Base-by-base conservation (phyloP, 2,329 filamentous ascomycete genomes). In the Botrytis fabae region DNA sequence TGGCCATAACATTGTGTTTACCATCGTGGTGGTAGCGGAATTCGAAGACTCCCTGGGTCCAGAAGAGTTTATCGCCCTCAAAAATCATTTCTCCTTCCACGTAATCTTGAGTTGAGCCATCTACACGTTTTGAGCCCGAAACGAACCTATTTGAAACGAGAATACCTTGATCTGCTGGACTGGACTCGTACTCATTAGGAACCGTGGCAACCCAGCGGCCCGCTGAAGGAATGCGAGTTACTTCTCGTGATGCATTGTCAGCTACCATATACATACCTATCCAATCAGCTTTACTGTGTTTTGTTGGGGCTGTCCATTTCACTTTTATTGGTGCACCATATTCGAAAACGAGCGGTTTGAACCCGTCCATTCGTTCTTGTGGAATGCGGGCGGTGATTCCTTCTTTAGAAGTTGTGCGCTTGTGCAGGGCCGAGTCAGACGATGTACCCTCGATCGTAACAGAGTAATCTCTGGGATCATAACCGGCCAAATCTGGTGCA, bases 21-120 rank as follows among this genome's bases (percentile, higher is more conserved):
- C 94, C 94, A 77, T 93, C 91, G 82, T 99, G 96, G 83, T 99
- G 96, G 83, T 98, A 98, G 59, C 96, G 91, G 85, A 99, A 97
- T 80, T 99, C 96, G 80, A 97, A 99, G 4, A 97, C 93, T 71
- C 96, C 96, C 75, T 95, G 93, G 0, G 93, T 97, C 96, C 96
- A 99, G 91, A 94, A 99, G 3, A 98, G 87, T 83, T 97, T 97
- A 84, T 98, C 95, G 65, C 96, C 95, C 16, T 91, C 86, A 80
- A 99, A 98, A 20, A 93, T 83, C 79, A 98, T 91, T 81, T 97
- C 94, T 61, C 96, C 96, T 20, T 88, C 87, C 6, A 93, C 88
- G 76, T 91, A 86, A 73, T 92, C 86, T 28, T 82, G 83, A 5
- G 87, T 86, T 4, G 86, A 84, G 0, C 85, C 84, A 78, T 85